These are phyloP conservation scores for Blastocrithidia nonstop DNA, from an alignment of 208 protist species.

Conservation along the genomic window DNA sequence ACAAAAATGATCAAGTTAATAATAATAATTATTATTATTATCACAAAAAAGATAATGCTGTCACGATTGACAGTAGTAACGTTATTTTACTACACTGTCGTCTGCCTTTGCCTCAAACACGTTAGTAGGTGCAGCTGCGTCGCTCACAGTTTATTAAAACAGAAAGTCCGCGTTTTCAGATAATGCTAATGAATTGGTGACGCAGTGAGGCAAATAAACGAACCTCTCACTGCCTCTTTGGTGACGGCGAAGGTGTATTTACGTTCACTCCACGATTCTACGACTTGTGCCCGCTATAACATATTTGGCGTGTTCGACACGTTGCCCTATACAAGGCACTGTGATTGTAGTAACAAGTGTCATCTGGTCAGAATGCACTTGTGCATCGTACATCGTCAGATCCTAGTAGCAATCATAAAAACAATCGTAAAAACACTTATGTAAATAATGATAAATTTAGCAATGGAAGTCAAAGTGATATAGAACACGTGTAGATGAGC, in stretches of 20 bases:
- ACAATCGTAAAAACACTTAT: no score
- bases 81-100: constrained; percentile 57
- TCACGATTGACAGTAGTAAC: not conserved
- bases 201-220: constrained; percentile 3
- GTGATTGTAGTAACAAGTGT: no score
- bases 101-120: constrained; percentile 37
- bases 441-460: no score
- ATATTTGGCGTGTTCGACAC: constrained; percentile 35
- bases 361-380: no score
- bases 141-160: constrained; percentile 15
- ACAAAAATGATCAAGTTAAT: not conserved
- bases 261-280: constrained; percentile 48
- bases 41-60: not conserved
- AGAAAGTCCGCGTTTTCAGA: constrained; percentile 9
- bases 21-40: not conserved
- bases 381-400: no score
- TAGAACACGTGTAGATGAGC: no score
- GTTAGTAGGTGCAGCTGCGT: constrained; percentile 4
- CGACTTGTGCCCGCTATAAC: constrained; percentile 26
- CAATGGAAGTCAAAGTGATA: no score
- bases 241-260: constrained; percentile 36
- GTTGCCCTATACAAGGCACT: constrained; percentile 9
- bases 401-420: no score
- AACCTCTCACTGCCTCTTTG: constrained; percentile 38
- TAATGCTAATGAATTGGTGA: constrained; percentile 27